Evolutionary conservation across 768 basidiomycete species (phyloP).

Genomic region (Auricularia heimuer): DNA sequence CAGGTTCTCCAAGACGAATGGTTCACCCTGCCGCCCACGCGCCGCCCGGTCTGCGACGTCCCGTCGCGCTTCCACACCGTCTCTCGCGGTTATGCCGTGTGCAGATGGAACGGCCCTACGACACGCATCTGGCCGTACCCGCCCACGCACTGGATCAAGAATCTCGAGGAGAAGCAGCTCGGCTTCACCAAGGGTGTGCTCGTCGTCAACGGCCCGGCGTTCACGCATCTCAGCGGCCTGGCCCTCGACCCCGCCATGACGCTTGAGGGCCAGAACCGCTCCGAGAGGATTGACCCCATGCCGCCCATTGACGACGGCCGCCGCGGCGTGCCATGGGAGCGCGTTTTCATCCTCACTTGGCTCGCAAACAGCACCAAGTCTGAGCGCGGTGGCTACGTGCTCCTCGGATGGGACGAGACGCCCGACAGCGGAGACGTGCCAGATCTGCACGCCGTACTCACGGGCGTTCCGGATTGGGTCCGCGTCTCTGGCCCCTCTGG

Average conservation of each 20-base stretch:
- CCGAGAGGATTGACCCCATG: neutral
- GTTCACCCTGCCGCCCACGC: neutral
- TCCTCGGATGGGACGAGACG: neutral
- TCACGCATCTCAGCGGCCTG: neutral
- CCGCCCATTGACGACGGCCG: neutral
- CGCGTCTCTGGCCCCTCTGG: neutral
- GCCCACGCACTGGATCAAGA: neutral
- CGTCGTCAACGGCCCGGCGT: neutral
- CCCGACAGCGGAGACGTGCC: neutral
- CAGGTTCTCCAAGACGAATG: neutral
- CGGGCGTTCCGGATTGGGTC: neutral
- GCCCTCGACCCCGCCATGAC: neutral
- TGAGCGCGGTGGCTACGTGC: neutral
- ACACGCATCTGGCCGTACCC: slow-evolving; percentile 1
- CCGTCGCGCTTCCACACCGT: neutral
- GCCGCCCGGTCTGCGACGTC: neutral
- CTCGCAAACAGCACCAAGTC: neutral
- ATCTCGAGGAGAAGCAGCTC: neutral
- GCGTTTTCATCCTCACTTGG: neutral
- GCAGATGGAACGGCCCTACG: neutral
- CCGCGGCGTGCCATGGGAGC: slow-evolving; percentile 1
- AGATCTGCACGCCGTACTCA: neutral
- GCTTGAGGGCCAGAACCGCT: neutral
- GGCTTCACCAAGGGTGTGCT: neutral
- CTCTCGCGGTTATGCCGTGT: neutral